These are phyloP conservation scores for Tylopilus rubrobrunneus DNA, from an alignment of 768 basidiomycete species.

Conservation along the genomic window DNA sequence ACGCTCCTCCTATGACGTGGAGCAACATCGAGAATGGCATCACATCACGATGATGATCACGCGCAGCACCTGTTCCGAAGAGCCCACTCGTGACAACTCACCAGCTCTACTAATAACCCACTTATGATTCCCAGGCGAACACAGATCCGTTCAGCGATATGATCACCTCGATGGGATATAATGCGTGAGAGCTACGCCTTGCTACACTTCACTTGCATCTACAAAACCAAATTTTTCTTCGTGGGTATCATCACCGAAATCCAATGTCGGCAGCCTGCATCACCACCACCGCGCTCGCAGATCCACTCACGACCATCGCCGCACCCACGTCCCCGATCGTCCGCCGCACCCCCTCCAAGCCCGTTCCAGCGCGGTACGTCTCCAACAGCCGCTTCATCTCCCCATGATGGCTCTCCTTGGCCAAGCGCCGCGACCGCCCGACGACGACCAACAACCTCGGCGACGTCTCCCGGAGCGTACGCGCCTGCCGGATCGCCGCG, in stretches of 20 bases:
- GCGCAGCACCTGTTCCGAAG: too few species aligned
- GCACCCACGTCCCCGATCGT: slow-evolving; percentile 86
- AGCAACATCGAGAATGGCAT: too few species aligned
- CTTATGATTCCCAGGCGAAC: too few species aligned
- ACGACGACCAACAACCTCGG: slow-evolving; percentile 57
- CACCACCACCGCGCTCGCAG: slow-evolving; percentile 56
- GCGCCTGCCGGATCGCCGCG: slow-evolving; percentile 45
- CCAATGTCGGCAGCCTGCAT: slow-evolving; percentile 52
- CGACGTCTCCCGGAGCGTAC: slow-evolving; percentile 20
- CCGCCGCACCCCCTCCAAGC: slow-evolving; percentile 47
- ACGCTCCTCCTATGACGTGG: too few species aligned
- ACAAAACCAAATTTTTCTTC: too few species aligned
- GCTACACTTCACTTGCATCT: too few species aligned
- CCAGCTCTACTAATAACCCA: too few species aligned
- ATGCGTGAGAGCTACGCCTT: too few species aligned
- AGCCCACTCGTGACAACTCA: too few species aligned
- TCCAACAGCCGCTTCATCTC: slow-evolving; percentile 67
- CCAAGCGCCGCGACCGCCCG: slow-evolving; percentile 73
- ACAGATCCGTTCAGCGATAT: too few species aligned
- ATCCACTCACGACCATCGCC: slow-evolving; percentile 66
- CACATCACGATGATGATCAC: too few species aligned
- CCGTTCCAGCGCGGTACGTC: slow-evolving; percentile 25
- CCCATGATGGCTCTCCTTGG: slow-evolving; percentile 63
- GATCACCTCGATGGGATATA: too few species aligned
- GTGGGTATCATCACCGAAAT: background rate